phyloP scores from a whole-genome alignment of 192 early-diverging fungal species.

The Gonapodya prolifera region DNA sequence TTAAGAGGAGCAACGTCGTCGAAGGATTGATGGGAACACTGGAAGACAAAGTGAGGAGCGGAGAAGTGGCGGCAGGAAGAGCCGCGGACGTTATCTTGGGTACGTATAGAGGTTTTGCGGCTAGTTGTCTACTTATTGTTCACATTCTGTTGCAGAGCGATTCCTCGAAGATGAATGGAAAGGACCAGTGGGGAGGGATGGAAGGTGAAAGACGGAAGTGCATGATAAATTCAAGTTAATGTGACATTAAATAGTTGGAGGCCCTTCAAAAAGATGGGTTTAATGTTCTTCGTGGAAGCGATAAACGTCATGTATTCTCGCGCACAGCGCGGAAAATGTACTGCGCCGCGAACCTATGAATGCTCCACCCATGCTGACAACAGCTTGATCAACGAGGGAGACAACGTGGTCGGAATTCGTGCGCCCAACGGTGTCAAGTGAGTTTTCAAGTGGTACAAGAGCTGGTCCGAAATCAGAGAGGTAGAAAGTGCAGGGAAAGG shows the following conservation, averaged over 20 bases:
- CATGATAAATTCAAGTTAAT: background rate
- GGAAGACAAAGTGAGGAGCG: conserved; percentile 29
- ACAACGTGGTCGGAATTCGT: background rate
- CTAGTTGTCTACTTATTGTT: background rate
- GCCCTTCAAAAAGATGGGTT: background rate
- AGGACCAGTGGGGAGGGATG: background rate
- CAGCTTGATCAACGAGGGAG: background rate
- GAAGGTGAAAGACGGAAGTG: background rate
- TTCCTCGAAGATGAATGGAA: background rate
- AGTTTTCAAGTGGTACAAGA: background rate
- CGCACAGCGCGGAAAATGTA: background rate
- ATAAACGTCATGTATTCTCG: background rate
- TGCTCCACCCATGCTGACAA: background rate
- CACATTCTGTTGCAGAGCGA: background rate
- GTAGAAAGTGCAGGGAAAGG: background rate
- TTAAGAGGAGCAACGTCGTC: conserved; percentile 23
- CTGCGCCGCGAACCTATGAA: background rate
- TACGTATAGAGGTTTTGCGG: background rate
- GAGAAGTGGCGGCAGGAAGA: conserved; percentile 31
- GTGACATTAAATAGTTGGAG: too few species aligned
- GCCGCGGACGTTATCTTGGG: conserved; percentile 22
- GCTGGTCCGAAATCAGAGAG: background rate
- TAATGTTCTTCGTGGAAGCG: background rate
- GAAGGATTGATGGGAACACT: conserved; percentile 19
- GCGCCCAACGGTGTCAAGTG: background rate